Conservation (phyloP, 352 stramenopile species). For the Globisporangium lucens region DNA sequence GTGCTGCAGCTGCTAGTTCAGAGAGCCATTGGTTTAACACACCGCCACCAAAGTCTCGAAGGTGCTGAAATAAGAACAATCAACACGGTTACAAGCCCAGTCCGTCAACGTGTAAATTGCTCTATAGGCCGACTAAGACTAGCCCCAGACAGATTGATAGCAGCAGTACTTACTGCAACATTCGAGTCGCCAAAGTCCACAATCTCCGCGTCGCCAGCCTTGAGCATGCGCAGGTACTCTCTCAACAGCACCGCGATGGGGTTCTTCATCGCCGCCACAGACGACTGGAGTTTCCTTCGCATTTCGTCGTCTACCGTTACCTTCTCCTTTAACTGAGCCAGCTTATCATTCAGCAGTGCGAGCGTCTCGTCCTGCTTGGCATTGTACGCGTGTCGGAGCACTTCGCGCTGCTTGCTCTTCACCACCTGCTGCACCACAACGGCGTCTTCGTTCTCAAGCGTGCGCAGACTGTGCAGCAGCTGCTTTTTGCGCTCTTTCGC, state of each 20-base stretch:
- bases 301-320: constrained; percentile 1
- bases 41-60: constrained; percentile 28
- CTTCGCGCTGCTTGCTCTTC: constrained; percentile 30
- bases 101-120: too few species aligned
- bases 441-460: constrained; percentile 28
- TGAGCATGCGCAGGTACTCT: constrained; percentile 37
- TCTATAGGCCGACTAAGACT: too few species aligned
- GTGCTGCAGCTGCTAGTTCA: constrained; percentile 12
- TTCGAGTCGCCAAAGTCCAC: constrained; percentile 44
- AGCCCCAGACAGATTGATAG: not conserved
- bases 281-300: not conserved
- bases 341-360: not conserved
- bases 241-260: constrained; percentile 33
- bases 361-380: constrained; percentile 16
- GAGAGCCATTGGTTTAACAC: constrained; percentile 24
- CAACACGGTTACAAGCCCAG: not conserved
- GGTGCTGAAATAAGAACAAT: constrained; percentile 21
- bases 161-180: constrained; percentile 22
- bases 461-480: constrained; percentile 24
- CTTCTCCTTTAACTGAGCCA: constrained; percentile 13
- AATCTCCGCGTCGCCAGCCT: constrained; percentile 21
- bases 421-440: not conserved
- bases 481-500: constrained; percentile 23
- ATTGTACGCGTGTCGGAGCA: constrained; percentile 29
- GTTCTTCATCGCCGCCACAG: constrained; percentile 11